Conservation (phyloP, 2,329 filamentous ascomycete genomes). For the Exophiala aquamarina region DNA sequence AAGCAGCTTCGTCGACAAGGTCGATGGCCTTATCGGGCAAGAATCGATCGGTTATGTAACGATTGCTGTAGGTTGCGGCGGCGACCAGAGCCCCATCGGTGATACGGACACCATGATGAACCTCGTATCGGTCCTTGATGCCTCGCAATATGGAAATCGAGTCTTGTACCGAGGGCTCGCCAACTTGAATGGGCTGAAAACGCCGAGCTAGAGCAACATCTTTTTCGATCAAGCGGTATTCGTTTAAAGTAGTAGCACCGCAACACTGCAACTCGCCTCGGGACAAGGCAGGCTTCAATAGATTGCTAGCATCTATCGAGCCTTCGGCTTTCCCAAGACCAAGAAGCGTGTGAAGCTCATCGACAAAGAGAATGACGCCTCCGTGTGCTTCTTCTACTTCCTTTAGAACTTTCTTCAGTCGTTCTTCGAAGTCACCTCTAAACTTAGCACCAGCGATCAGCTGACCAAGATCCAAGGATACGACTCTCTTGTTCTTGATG, state of each 20-base stretch:
- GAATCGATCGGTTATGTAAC: constrained; percentile 95
- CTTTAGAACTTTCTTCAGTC: constrained; percentile 84
- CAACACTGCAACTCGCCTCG: constrained; percentile 93
- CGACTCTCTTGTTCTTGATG: constrained; percentile 89
- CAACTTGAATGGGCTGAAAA: constrained; percentile 93
- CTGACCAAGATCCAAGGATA: constrained; percentile 83
- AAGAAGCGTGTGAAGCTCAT: constrained; percentile 87
- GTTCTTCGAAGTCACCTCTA: constrained; percentile 91
- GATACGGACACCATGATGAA: constrained; percentile 94
- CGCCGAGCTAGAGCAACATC: constrained; percentile 88
- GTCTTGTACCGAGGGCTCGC: constrained; percentile 84
- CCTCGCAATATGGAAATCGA: constrained; percentile 94
- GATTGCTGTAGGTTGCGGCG: constrained; percentile 86
- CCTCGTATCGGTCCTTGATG: constrained; percentile 97
- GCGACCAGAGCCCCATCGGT: constrained; percentile 90
- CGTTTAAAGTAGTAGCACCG: constrained; percentile 87
- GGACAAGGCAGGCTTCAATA: constrained; percentile 90
- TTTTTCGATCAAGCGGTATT: constrained; percentile 93
- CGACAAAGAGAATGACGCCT: constrained; percentile 89
- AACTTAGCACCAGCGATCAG: constrained; percentile 96
- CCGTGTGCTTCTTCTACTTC: constrained; percentile 89
- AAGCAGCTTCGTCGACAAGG: constrained; percentile 92
- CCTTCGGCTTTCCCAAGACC: constrained; percentile 94
- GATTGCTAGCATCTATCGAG: constrained; percentile 92
- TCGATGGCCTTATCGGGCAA: constrained; percentile 97